Evolutionary conservation across 129 eudicot species (phyloP), one percentile per base, ranked within the genome.

Genomic region (Escallonia rubra): DNA sequence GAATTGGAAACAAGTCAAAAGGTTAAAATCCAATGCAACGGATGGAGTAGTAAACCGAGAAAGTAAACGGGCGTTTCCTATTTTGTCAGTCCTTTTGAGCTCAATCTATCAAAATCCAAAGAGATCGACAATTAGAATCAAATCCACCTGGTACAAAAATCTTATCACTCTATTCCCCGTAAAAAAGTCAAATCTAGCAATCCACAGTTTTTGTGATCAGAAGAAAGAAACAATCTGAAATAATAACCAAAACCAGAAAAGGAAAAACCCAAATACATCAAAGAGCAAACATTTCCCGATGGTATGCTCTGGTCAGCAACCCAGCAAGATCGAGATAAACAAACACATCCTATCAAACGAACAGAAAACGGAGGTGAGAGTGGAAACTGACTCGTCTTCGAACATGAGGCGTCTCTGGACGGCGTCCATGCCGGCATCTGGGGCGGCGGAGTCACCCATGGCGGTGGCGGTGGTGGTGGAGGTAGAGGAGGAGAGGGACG

Each of bases 351-450:
- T 23, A 23, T 3, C 0, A n/a, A 38, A 67, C 10, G 39, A 14
- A 34, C 14, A 43, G 52, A 43, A 12, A 65, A 50, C 38, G 12
- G 14, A 45, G 34, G 13, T 11, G 23, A 45, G 45, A 12, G 5
- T n/a, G 55, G 52, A 40, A 64, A 78, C 96, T 58, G 8, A 89
- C 96, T 89, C 96, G 89, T 89, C 96, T 61, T 89, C 93, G 38
- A 89, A 89, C 96, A 89, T 89, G 75, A 89, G 96, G 42, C 87
- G 87, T 8, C 90, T 68, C 78, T 89, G 96, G 52, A 89, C 96
- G 34, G 90, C 96, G 46, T 89, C 96, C 96, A 89, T 89, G 71
- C 63, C 61, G 15, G 80, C 71, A 74, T 89, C 93, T 7, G 80
- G 10, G 2, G 10, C 84, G 34, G 65, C 65, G 49, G 34, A 23